phyloP scores from a whole-genome alignment of 2,329 filamentous ascomycete genomes.

The Emydomyces testavorans region DNA sequence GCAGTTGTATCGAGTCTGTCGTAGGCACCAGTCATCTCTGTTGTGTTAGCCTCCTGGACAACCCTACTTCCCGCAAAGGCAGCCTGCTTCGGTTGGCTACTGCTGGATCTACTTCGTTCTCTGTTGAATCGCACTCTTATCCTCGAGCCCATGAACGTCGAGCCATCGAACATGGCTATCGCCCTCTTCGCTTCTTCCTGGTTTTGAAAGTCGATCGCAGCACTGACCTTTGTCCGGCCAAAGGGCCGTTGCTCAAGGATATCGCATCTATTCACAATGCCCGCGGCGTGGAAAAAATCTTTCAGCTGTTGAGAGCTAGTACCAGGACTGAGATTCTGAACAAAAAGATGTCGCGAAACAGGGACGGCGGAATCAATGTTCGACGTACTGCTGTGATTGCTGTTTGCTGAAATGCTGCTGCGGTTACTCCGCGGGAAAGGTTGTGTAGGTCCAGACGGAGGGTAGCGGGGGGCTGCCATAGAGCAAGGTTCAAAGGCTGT shows the following conservation, averaged over 20 bases:
- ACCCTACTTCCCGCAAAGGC: neutral
- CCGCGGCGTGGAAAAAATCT: slow-evolving; percentile 23
- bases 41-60: neutral
- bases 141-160: slow-evolving; percentile 24
- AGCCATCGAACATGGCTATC: slow-evolving; percentile 26
- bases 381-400: slow-evolving; percentile 10
- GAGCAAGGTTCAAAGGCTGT: slow-evolving; percentile 23
- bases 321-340: slow-evolving; percentile 22
- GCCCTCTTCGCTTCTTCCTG: slow-evolving; percentile 30
- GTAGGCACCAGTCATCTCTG: neutral
- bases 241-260: slow-evolving; percentile 20
- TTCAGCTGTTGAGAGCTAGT: slow-evolving; percentile 25
- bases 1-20: neutral
- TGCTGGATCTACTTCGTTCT: slow-evolving; percentile 15
- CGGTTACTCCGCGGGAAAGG: slow-evolving; percentile 14
- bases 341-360: slow-evolving; percentile 17
- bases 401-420: slow-evolving; percentile 12
- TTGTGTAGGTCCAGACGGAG: slow-evolving; percentile 19
- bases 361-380: slow-evolving; percentile 1
- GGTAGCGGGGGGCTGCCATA: slow-evolving; percentile 23
- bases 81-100: slow-evolving; percentile 4
- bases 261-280: slow-evolving; percentile 26
- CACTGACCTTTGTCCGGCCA: slow-evolving; percentile 19
- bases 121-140: slow-evolving; percentile 28
- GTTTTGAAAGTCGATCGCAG: slow-evolving; percentile 25